phyloP scores from a whole-genome alignment of 345 rosid genomes.

The Crucihimalaya himalaica region DNA sequence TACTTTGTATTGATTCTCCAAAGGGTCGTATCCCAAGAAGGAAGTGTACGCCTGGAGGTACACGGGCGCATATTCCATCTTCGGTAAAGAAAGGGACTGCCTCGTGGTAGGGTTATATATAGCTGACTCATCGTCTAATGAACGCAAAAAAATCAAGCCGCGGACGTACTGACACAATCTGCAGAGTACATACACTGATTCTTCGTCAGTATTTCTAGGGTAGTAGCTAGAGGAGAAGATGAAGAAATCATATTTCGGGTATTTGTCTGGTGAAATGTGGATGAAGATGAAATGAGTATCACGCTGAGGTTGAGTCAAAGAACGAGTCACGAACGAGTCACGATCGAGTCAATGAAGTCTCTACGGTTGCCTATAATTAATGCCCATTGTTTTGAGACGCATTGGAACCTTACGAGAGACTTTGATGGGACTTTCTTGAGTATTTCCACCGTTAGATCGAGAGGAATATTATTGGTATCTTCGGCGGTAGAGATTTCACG shows the following conservation, averaged over 20 bases:
- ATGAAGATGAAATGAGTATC: neutral
- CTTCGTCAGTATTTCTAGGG: neutral
- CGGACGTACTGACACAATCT: neutral
- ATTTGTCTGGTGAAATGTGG: neutral
- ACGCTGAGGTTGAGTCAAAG: neutral
- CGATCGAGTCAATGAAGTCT: slow-evolving; percentile 6
- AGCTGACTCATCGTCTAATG: too few species aligned
- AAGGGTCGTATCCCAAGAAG: slow-evolving; percentile 12
- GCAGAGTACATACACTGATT: neutral
- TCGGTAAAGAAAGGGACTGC: slow-evolving; percentile 3
- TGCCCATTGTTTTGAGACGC: neutral
- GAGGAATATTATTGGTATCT: neutral
- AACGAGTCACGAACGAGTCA: slow-evolving; percentile 12
- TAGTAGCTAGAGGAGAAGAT: neutral
- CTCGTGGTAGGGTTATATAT: slow-evolving; percentile 13
- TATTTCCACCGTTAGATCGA: slow-evolving; percentile 13
- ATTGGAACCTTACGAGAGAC: neutral
- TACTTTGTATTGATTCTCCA: neutral
- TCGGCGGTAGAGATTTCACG: neutral
- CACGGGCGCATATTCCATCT: too few species aligned
- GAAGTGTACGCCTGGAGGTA: too few species aligned
- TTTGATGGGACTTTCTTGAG: neutral
- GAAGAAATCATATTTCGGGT: neutral
- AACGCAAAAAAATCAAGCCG: neutral
- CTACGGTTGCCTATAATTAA: neutral